Evolutionary conservation across 805 yeast species (phyloP).

Genomic region (Candida tibetensis): DNA sequence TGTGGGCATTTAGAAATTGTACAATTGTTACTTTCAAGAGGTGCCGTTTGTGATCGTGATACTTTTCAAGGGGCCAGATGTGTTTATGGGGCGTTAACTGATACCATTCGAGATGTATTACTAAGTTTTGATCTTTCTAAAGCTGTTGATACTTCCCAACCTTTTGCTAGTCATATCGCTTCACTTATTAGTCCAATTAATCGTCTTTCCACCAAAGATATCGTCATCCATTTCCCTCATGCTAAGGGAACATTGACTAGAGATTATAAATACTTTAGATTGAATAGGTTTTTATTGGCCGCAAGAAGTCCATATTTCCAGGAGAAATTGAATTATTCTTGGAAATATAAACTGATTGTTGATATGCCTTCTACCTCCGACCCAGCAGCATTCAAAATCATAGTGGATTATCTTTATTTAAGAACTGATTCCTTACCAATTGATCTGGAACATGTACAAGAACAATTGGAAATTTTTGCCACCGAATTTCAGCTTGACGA

Average conservation of each 20-base stretch:
- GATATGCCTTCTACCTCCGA: conserved; percentile 16
- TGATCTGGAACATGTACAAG: conserved; percentile 15
- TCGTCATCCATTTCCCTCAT: conserved; percentile 24
- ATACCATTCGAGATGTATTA: conserved; percentile 56
- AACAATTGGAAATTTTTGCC: conserved; percentile 29
- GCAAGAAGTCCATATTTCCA: conserved; percentile 30
- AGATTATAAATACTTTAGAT: conserved; percentile 15
- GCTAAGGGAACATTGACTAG: conserved; percentile 12
- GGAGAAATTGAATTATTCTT: conserved; percentile 19
- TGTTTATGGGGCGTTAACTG: conserved; percentile 74
- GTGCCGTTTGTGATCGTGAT: conserved; percentile 77
- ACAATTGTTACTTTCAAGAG: conserved; percentile 53
- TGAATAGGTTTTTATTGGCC: conserved; percentile 33
- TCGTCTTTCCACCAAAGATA: conserved; percentile 30
- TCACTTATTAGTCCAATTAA: conserved; percentile 34
- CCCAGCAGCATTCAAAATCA: conserved; percentile 18
- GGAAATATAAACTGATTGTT: conserved; percentile 17
- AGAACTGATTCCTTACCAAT: conserved; percentile 32
- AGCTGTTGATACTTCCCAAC: conserved; percentile 63
- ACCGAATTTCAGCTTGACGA: conserved; percentile 31
- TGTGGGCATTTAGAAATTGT: conserved; percentile 75
- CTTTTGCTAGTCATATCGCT: conserved; percentile 70
- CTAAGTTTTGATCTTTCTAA: conserved; percentile 64
- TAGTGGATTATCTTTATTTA: conserved; percentile 31
- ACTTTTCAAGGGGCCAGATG: conserved; percentile 78